Percentiles rank a stretch among this genome's conserved stretches.
Evolutionary conservation across 108 stramenopile genomes (phyloP).

Genomic region (Skeletonema grethae): DNA sequence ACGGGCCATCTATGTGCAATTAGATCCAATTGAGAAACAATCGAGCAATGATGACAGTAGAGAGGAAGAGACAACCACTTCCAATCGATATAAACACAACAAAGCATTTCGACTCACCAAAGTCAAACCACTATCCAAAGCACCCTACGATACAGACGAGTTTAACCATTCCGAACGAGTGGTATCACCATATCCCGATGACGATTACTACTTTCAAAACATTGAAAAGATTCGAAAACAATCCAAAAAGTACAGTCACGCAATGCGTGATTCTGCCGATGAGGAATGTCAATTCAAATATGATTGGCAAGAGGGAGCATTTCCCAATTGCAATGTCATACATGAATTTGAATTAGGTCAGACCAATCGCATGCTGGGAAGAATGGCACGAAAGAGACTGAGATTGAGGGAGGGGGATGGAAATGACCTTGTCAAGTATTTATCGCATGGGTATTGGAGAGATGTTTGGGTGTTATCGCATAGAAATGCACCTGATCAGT

Average conservation of each 20-base stretch:
- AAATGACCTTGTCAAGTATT: constrained; percentile 36
- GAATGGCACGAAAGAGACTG: constrained; percentile 19
- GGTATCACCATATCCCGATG: constrained; percentile 40
- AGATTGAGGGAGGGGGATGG: constrained; percentile 34
- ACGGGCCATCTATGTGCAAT: neutral
- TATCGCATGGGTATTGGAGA: constrained; percentile 70
- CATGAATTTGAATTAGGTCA: constrained; percentile 66
- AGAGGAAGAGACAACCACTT: neutral
- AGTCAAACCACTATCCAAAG: constrained; percentile 2
- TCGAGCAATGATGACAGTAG: neutral
- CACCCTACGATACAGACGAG: constrained; percentile 9
- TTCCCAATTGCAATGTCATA: constrained; percentile 73
- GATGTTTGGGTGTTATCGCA: constrained; percentile 64
- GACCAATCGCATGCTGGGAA: constrained; percentile 29
- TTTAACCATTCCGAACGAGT: constrained; percentile 19
- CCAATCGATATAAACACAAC: neutral
- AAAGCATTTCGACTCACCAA: neutral
- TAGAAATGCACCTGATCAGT: neutral
- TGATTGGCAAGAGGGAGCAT: constrained; percentile 62
- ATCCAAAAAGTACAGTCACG: constrained; percentile 32
- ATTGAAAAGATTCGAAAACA: constrained; percentile 5
- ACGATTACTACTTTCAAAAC: constrained; percentile 16
- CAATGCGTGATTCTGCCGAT: constrained; percentile 49
- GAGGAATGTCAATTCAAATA: constrained; percentile 60
- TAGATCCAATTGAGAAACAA: neutral